Evolutionary conservation across 257 asterid species (phyloP).

Genomic region (Plectranthus barbatus): DNA sequence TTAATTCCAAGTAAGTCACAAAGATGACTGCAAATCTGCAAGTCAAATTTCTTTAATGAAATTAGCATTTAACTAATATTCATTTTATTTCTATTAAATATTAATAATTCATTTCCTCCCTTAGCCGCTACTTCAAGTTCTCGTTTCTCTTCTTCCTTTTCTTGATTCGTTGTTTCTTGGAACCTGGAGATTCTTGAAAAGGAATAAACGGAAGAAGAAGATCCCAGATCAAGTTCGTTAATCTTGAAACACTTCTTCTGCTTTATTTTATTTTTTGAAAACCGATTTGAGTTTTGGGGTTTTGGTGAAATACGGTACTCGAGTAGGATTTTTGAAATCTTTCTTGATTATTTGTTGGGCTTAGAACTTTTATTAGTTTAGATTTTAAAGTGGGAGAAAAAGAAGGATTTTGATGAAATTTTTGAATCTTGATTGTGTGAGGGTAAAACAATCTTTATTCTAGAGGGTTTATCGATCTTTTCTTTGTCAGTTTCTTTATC

Average conservation of each 20-base stretch:
- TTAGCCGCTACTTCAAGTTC: conserved; percentile 27
- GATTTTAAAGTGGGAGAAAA: neutral
- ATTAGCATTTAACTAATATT: neutral
- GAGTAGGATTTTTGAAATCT: neutral
- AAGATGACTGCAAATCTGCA: too few species aligned
- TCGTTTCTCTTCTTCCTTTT: conserved; percentile 19
- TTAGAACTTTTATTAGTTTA: conserved; percentile 16
- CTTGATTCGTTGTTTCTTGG: conserved; percentile 20
- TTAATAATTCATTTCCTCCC: conserved; percentile 25
- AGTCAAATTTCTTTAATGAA: neutral
- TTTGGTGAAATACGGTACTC: neutral
- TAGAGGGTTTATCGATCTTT: neutral
- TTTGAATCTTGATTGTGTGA: neutral
- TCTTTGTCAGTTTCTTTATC: neutral
- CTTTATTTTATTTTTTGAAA: too few species aligned
- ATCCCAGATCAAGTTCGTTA: conserved; percentile 51
- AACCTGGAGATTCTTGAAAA: conserved; percentile 10
- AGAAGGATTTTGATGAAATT: neutral
- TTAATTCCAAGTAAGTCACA: too few species aligned
- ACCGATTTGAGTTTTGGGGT: neutral
- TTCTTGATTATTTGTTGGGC: conserved; percentile 8
- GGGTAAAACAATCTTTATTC: neutral
- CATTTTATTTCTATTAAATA: conserved; percentile 7
- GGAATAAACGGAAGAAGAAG: conserved; percentile 12
- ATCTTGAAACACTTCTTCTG: neutral